phyloP scores from a whole-genome alignment of 305 asterid species.

The Fraxinus latifolia region DNA sequence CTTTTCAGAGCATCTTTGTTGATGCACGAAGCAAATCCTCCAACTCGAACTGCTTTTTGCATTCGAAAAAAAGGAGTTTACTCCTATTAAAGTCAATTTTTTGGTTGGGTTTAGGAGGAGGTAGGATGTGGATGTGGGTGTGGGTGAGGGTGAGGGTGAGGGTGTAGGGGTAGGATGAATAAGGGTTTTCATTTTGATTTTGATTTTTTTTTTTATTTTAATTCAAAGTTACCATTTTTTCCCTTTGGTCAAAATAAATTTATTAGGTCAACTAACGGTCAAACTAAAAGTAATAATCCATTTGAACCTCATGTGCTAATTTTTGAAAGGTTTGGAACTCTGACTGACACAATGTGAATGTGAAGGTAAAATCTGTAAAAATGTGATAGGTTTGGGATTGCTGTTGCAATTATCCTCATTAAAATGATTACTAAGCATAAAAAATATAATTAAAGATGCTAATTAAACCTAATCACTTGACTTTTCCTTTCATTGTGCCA shows the following conservation, averaged over 20 bases:
- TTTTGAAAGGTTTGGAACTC: not conserved
- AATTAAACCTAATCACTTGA: not conserved
- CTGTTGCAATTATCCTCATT: not conserved
- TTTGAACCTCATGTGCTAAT: not conserved
- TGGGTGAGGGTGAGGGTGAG: no score
- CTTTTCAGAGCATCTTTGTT: slow-evolving; percentile 83
- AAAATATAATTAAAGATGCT: not conserved
- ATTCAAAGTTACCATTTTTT: not conserved
- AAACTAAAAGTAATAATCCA: not conserved
- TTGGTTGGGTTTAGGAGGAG: not conserved
- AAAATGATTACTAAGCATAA: not conserved
- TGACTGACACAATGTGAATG: no score
- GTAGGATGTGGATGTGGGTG: not conserved
- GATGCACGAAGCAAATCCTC: slow-evolving; percentile 77
- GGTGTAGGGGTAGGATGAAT: not conserved
- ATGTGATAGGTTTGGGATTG: not conserved
- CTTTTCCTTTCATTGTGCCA: not conserved
- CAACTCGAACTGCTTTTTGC: slow-evolving; percentile 66
- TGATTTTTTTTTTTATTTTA: no score
- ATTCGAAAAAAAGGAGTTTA: slow-evolving; percentile 61
- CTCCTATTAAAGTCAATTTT: slow-evolving; percentile 23
- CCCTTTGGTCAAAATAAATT: not conserved
- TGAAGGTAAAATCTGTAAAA: not conserved
- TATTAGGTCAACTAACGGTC: not conserved
- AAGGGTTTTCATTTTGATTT: not conserved